Percentiles rank a stretch among this genome's conserved stretches.
These are phyloP conservation scores for Tympanopsis confertula DNA, from an alignment of 2,329 filamentous ascomycete genomes.

Conservation along the genomic window DNA sequence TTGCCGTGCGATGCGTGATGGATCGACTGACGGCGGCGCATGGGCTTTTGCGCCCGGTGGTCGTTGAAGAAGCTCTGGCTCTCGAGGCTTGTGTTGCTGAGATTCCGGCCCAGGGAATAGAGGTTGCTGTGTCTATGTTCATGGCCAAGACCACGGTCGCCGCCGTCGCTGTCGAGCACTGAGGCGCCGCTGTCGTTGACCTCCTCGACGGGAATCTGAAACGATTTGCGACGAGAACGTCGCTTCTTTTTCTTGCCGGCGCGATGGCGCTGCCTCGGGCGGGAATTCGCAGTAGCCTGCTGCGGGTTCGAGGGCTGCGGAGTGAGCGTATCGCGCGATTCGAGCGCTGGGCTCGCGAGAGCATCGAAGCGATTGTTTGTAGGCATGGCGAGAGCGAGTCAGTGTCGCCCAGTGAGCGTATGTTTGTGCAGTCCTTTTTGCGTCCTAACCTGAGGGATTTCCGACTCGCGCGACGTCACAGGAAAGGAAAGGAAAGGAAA, in stretches of 20 bases:
- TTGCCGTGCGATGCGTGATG: slow-evolving; percentile 30
- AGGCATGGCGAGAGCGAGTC: too few species aligned
- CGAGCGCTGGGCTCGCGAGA: too few species aligned
- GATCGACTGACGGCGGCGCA: slow-evolving; percentile 9
- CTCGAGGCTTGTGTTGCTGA: slow-evolving; percentile 78
- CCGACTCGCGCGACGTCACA: too few species aligned
- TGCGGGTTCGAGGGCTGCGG: too few species aligned
- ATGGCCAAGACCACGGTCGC: slow-evolving; percentile 6
- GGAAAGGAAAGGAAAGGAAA: too few species aligned
- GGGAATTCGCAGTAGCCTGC: too few species aligned
- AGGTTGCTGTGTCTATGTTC: slow-evolving; percentile 75
- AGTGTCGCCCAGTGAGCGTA: too few species aligned
- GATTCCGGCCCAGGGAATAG: slow-evolving; percentile 45
- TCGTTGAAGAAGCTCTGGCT: slow-evolving; percentile 86
- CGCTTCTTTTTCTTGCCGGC: too few species aligned
- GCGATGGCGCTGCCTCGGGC: not conserved
- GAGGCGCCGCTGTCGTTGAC: not conserved
- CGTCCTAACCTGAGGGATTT: too few species aligned
- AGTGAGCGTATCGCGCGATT: too few species aligned
- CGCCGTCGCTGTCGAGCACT: not conserved
- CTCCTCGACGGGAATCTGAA: not conserved
- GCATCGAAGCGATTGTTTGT: too few species aligned
- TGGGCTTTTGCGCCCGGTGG: slow-evolving; percentile 35
- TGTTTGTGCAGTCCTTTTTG: too few species aligned
- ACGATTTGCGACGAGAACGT: not conserved